Evolutionary conservation across 73 alveolate genomes (phyloP), one percentile per base, ranked within the genome.

Genomic region (Durusdinium trenchii): DNA sequence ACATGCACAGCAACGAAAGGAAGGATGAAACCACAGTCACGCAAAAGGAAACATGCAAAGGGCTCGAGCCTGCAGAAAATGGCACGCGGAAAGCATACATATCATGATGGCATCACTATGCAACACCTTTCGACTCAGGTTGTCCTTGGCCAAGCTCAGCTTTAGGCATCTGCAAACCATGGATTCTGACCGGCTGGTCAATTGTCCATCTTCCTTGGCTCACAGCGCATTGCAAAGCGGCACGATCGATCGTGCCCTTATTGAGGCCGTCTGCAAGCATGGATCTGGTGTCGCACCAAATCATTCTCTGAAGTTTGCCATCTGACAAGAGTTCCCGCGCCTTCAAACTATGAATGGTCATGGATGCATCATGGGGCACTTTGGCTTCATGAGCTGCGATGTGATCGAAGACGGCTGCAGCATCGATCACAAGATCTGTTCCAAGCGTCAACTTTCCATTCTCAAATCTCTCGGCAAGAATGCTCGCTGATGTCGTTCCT

Each of bases 211-310:
- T 6, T 1, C 61, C 95, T 6, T 57, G 43, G 1, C 26, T 7
- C 3, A 62, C 60, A 0, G 75, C 51, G 3, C 9, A 23, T 32
- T 62, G 73, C 1, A 86, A 5, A 18, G 95, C 81, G 3, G 26
- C 40, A 1, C 95, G 73, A 40, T 86, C 95, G 0, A 86, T 20
- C 1, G 52, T 2, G 10, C 95, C 95, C 42, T 54, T 86, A 38
- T 86, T 86, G 3, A 86, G 28, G 26, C 95, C 95, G 26, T 86
- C 95, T 3, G 81, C 73, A 36, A 86, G 35, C 60, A 86, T 43
- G 48, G 40, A 57, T 30, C 95, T 40, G 36, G 95, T 61, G 64
- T 87, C 84, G 48, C 30, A 16, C 95, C 95, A 86, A 3, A 36
- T 40, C 57, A 86, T 0, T 18, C 95, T 36, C 6, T 12, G 38